Evolutionary conservation across 2,329 filamentous ascomycete genomes (phyloP).

Genomic region (Talaromyces sp.): DNA sequence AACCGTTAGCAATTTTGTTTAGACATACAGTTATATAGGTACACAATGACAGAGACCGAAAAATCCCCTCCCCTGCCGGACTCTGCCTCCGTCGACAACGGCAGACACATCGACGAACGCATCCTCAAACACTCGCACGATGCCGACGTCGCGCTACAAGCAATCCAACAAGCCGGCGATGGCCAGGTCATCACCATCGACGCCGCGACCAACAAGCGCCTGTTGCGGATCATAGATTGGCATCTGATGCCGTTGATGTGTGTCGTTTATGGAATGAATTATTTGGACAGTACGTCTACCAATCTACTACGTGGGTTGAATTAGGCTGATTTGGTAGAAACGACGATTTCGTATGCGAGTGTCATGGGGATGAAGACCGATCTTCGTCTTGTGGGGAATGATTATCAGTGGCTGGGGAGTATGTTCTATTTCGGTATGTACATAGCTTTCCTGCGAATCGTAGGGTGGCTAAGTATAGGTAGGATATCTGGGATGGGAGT

Average conservation of each 20-base stretch:
- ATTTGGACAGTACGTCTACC: conserved; percentile 46
- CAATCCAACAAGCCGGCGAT: conserved; percentile 44
- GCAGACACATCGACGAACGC: conserved; percentile 28
- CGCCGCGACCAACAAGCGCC: conserved; percentile 55
- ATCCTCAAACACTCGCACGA: conserved; percentile 54
- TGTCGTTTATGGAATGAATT: conserved; percentile 58
- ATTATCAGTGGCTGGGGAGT: conserved; percentile 53
- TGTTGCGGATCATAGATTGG: conserved; percentile 61
- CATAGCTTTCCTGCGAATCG: background rate
- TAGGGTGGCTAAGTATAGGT: background rate
- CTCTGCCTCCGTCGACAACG: background rate
- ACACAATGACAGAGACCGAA: background rate
- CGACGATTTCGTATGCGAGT: conserved; percentile 52
- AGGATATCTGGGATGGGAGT: conserved; percentile 59
- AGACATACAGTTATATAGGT: background rate
- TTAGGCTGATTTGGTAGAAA: conserved; percentile 32
- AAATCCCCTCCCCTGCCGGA: conserved; percentile 16
- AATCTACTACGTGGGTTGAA: background rate
- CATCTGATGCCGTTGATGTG: conserved; percentile 61
- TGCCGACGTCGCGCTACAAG: conserved; percentile 61
- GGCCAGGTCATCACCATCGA: conserved; percentile 54
- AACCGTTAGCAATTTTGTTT: background rate
- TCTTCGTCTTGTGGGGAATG: conserved; percentile 40
- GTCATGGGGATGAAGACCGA: conserved; percentile 54
- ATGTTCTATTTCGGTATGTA: conserved; percentile 49